phyloP scores from a whole-genome alignment of 2,329 filamentous ascomycete genomes.

The Exophiala sideris region DNA sequence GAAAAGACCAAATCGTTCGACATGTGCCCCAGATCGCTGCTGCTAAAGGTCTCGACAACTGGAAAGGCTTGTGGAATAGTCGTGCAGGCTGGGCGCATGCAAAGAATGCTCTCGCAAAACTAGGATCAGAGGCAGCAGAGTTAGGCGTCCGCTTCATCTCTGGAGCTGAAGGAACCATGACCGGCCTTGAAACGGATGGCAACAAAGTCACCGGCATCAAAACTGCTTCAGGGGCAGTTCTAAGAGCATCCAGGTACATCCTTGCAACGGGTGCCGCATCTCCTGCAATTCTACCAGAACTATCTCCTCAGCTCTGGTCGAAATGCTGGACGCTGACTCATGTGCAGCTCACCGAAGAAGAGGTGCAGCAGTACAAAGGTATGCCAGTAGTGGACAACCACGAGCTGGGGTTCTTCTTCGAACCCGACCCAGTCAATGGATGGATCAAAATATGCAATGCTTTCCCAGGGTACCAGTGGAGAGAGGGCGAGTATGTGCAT shows the following conservation, averaged over 20 bases:
- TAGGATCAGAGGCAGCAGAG: not conserved
- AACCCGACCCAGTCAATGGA: not conserved
- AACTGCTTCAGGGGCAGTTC: not conserved
- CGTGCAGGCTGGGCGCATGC: not conserved
- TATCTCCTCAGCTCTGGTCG: slow-evolving; percentile 14
- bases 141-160: not conserved
- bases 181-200: not conserved
- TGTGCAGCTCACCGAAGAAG: slow-evolving; percentile 22
- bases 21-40: not conserved
- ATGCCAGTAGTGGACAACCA: slow-evolving; percentile 23
- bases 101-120: not conserved
- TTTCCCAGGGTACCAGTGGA: not conserved
- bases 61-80: not conserved
- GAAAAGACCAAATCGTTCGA: not conserved
- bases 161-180: not conserved
- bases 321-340: slow-evolving; percentile 19
- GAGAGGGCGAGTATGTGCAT: not conserved
- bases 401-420: slow-evolving; percentile 12
- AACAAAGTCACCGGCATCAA: not conserved
- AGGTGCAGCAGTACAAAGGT: slow-evolving; percentile 15
- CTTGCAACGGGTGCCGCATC: not conserved
- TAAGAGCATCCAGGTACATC: not conserved
- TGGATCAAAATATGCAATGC: slow-evolving; percentile 2
- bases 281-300: not conserved
- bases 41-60: not conserved